A percentile compares a stretch with the other conserved stretches of the same genome.
These are phyloP conservation scores for Pyricularia sp. DNA, from an alignment of 2,329 filamentous ascomycete genomes.

Conservation along the genomic window DNA sequence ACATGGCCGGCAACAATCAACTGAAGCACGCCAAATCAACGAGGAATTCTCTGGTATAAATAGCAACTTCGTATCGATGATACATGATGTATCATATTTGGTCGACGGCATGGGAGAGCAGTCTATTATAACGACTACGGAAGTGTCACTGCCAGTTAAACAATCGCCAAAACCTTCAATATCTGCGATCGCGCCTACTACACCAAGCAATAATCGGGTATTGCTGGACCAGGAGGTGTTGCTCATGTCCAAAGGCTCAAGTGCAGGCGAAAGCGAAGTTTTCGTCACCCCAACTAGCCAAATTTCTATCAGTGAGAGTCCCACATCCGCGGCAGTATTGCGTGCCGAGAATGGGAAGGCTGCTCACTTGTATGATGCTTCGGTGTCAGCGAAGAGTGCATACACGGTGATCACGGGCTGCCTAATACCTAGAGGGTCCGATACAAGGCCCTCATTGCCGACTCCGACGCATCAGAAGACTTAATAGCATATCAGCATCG, in stretches of 20 bases:
- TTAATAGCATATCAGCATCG: background rate
- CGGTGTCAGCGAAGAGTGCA: background rate
- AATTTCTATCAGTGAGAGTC: background rate
- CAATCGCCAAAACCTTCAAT: background rate
- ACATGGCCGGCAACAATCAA: background rate
- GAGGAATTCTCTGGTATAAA: background rate
- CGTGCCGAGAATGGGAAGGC: background rate
- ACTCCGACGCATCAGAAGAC: background rate
- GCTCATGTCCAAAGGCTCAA: background rate
- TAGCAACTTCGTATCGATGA: background rate
- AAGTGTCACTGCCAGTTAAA: background rate
- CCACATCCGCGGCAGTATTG: background rate
- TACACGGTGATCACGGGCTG: background rate
- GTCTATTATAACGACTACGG: background rate
- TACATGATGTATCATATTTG: background rate
- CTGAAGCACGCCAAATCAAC: background rate
- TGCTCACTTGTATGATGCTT: background rate
- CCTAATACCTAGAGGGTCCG: background rate
- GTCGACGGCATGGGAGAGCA: background rate
- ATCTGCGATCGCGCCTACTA: background rate
- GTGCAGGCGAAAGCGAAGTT: background rate
- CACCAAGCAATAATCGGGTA: background rate
- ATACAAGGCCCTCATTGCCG: background rate
- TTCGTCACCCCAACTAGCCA: background rate
- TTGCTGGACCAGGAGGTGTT: background rate